Evolutionary conservation across 805 yeast genomes (phyloP).

Genomic region (Pichia insulana): DNA sequence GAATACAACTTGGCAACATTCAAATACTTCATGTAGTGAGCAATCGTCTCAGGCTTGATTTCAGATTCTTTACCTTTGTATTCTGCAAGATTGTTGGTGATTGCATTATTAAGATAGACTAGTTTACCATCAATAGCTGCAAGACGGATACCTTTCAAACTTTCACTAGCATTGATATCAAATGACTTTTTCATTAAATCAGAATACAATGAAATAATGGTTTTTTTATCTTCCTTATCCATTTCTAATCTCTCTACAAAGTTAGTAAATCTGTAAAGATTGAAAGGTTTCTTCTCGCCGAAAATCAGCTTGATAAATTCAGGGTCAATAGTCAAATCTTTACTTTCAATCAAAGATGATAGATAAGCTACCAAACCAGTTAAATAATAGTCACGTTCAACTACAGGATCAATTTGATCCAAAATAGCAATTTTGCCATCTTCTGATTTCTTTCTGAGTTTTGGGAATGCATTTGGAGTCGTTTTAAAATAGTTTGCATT

Average conservation of each 20-base stretch:
- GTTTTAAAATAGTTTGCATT: slow-evolving; percentile 19
- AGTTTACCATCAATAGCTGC: slow-evolving; percentile 7
- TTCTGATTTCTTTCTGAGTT: too few relatives aligned
- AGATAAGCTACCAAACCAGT: slow-evolving; percentile 15
- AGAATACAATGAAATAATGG: slow-evolving; percentile 7
- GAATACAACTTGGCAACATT: slow-evolving; percentile 9
- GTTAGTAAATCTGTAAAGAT: not conserved
- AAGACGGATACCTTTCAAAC: slow-evolving; percentile 5
- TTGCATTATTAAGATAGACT: slow-evolving; percentile 7
- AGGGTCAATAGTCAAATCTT: slow-evolving; percentile 12
- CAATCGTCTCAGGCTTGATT: slow-evolving; percentile 10
- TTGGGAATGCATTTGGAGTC: slow-evolving; percentile 13
- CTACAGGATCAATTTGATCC: not conserved
- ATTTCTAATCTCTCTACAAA: slow-evolving; percentile 1
- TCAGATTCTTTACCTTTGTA: slow-evolving; percentile 5
- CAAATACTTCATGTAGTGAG: slow-evolving; percentile 12
- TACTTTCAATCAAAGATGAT: slow-evolving; percentile 14
- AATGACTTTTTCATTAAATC: slow-evolving; percentile 3
- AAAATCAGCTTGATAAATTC: slow-evolving; percentile 18
- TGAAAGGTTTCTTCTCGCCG: not conserved
- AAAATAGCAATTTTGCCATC: not conserved
- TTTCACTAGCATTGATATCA: slow-evolving; percentile 29
- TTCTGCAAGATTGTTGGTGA: slow-evolving; percentile 4
- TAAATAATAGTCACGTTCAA: slow-evolving; percentile 8
- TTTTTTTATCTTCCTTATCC: slow-evolving; percentile 5